Percentiles rank a stretch among this genome's conserved stretches.
These are phyloP conservation scores for Fusarium coicis DNA, from an alignment of 2,329 filamentous ascomycete species.

Conservation along the genomic window DNA sequence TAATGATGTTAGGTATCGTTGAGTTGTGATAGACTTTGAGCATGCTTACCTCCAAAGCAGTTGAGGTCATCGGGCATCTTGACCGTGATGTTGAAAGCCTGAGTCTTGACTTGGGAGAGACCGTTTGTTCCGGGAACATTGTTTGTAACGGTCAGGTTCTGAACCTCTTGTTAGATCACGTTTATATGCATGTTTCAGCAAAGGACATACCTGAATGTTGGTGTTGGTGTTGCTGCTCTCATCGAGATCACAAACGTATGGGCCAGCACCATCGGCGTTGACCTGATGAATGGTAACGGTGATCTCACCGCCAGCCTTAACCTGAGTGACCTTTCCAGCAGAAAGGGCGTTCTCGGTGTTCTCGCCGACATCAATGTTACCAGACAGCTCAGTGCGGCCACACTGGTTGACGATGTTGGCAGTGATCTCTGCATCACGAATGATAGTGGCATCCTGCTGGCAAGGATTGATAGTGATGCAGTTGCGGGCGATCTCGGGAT, in stretches of 20 bases:
- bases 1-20: slow-evolving; percentile 24
- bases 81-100: slow-evolving; percentile 67
- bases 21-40: background rate
- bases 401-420: slow-evolving; percentile 68
- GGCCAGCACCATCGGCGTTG: slow-evolving; percentile 72
- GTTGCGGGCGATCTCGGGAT: slow-evolving; percentile 67
- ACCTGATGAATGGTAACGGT: slow-evolving; percentile 74
- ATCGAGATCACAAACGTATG: slow-evolving; percentile 66
- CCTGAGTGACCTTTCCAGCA: slow-evolving; percentile 59
- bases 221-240: slow-evolving; percentile 55
- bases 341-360: slow-evolving; percentile 64
- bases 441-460: slow-evolving; percentile 73
- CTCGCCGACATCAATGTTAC: slow-evolving; percentile 70
- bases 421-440: slow-evolving; percentile 65
- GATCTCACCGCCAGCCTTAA: slow-evolving; percentile 57
- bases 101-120: slow-evolving; percentile 64
- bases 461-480: slow-evolving; percentile 73
- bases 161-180: background rate
- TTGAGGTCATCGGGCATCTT: slow-evolving; percentile 60
- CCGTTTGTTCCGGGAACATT: slow-evolving; percentile 69
- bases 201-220: slow-evolving; percentile 19
- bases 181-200: fast-evolving
- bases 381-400: slow-evolving; percentile 68
- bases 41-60: slow-evolving; percentile 61
- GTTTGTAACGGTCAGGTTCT: slow-evolving; percentile 63